Evolutionary conservation across 148 eudicot species (phyloP).

Genomic region (Chenopodium album): DNA sequence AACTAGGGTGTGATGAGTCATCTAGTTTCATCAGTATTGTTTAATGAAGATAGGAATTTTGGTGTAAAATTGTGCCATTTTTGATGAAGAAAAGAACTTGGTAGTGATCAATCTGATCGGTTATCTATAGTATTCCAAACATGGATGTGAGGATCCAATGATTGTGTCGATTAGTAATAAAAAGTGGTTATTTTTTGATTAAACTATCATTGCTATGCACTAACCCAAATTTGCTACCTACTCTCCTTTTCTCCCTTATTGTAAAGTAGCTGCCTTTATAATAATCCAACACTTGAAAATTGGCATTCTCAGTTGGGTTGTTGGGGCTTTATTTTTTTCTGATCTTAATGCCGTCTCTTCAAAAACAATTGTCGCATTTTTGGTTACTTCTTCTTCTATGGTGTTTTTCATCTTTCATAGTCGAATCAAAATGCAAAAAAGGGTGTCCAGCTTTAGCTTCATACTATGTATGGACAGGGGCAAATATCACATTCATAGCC

Average conservation of each 20-base stretch:
- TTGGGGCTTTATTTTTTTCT: neutral
- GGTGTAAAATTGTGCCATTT: neutral
- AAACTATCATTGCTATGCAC: neutral
- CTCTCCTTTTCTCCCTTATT: neutral
- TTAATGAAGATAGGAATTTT: neutral
- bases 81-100: neutral
- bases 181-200: neutral
- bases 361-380: neutral
- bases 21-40: neutral
- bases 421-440: slow-evolving; percentile 37
- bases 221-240: neutral
- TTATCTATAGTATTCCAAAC: neutral
- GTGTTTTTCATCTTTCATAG: neutral
- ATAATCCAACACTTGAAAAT: neutral
- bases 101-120: neutral
- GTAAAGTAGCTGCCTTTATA: neutral
- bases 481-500: slow-evolving; percentile 45
- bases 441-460: slow-evolving; percentile 66
- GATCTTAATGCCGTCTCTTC: slow-evolving; percentile 7
- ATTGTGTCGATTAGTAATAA: neutral
- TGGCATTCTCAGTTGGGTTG: neutral
- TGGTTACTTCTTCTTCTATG: slow-evolving; percentile 10
- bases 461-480: slow-evolving; percentile 35
- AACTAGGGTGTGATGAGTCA: neutral
- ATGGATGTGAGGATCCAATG: neutral